phyloP scores from a whole-genome alignment of 2,329 filamentous ascomycete species.

The Colletotrichum scovillei region DNA sequence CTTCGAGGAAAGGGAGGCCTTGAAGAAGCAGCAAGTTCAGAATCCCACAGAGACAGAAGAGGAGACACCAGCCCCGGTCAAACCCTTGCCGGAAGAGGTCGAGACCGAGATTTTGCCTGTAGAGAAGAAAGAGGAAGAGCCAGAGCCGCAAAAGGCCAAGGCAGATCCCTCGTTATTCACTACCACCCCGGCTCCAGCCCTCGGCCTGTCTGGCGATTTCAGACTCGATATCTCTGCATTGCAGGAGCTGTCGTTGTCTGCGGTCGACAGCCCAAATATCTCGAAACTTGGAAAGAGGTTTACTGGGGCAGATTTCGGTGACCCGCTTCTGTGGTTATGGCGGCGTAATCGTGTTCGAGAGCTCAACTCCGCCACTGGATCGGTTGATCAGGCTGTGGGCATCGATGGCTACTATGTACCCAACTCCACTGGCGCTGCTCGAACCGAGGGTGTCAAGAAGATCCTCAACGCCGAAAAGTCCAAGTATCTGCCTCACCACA shows the following conservation, averaged over 20 bases:
- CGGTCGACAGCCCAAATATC: slow-evolving; percentile 61
- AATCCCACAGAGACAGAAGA: slow-evolving; percentile 44
- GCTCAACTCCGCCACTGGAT: slow-evolving; percentile 57
- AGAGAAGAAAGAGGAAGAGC: slow-evolving; percentile 48
- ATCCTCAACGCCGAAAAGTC: slow-evolving; percentile 98
- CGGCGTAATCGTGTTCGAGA: slow-evolving; percentile 65
- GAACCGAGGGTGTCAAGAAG: slow-evolving; percentile 94
- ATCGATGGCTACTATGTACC: slow-evolving; percentile 83
- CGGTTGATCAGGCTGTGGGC: slow-evolving; percentile 47
- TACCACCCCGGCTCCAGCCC: slow-evolving; percentile 57
- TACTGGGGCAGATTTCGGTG: slow-evolving; percentile 54
- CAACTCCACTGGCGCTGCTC: slow-evolving; percentile 85
- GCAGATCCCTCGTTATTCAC: slow-evolving; percentile 61
- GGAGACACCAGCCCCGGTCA: slow-evolving; percentile 40
- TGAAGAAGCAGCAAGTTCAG: slow-evolving; percentile 66
- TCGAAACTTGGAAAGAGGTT: slow-evolving; percentile 62
- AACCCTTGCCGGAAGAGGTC: slow-evolving; percentile 47
- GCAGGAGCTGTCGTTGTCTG: slow-evolving; percentile 54
- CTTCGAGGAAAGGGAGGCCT: slow-evolving; percentile 73
- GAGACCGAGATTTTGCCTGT: slow-evolving; percentile 38
- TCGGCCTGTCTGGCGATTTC: slow-evolving; percentile 58
- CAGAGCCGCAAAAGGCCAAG: slow-evolving; percentile 41
- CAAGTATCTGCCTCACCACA: slow-evolving; percentile 96
- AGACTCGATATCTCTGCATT: slow-evolving; percentile 59
- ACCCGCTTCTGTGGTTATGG: slow-evolving; percentile 69